Evolutionary conservation across 2,329 filamentous ascomycete species (phyloP).

Genomic region (Ilyonectria destructans): DNA sequence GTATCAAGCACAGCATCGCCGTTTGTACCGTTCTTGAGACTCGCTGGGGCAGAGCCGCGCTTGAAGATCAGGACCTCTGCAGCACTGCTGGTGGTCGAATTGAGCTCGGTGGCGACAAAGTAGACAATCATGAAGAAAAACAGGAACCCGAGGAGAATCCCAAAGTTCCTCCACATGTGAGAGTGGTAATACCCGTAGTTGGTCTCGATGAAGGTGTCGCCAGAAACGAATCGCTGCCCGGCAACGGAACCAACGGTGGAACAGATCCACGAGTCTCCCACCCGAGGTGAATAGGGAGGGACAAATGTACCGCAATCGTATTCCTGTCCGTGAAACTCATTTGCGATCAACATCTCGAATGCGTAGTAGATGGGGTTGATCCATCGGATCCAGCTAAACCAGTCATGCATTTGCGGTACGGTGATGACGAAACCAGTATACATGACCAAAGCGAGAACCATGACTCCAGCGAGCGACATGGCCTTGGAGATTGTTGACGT

Average conservation of each 20-base stretch:
- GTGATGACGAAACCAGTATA: slow-evolving; percentile 38
- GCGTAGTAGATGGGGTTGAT: slow-evolving; percentile 79
- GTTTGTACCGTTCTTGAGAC: slow-evolving; percentile 31
- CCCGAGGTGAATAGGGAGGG: slow-evolving; percentile 58
- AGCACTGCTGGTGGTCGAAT: slow-evolving; percentile 70
- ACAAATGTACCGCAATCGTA: slow-evolving; percentile 67
- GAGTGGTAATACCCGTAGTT: slow-evolving; percentile 68
- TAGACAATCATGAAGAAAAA: slow-evolving; percentile 74
- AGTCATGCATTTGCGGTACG: slow-evolving; percentile 74
- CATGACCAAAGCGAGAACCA: slow-evolving; percentile 68
- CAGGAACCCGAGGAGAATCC: slow-evolving; percentile 74
- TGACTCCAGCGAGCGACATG: slow-evolving; percentile 65
- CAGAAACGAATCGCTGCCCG: slow-evolving; percentile 66
- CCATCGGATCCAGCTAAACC: slow-evolving; percentile 81
- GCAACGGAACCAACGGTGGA: slow-evolving; percentile 66
- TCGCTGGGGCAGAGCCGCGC: slow-evolving; percentile 62
- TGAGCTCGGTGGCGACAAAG: slow-evolving; percentile 73
- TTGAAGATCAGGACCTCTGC: slow-evolving; percentile 64
- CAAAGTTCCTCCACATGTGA: slow-evolving; percentile 75
- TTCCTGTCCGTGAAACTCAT: slow-evolving; percentile 73
- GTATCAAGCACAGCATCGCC: neutral
- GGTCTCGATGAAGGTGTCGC: slow-evolving; percentile 69
- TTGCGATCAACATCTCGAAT: slow-evolving; percentile 79
- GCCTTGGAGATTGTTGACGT: slow-evolving; percentile 76
- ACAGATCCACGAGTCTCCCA: slow-evolving; percentile 64